Conservation (phyloP, 1,139 yeast species). For the Geotrichum europaeum region DNA sequence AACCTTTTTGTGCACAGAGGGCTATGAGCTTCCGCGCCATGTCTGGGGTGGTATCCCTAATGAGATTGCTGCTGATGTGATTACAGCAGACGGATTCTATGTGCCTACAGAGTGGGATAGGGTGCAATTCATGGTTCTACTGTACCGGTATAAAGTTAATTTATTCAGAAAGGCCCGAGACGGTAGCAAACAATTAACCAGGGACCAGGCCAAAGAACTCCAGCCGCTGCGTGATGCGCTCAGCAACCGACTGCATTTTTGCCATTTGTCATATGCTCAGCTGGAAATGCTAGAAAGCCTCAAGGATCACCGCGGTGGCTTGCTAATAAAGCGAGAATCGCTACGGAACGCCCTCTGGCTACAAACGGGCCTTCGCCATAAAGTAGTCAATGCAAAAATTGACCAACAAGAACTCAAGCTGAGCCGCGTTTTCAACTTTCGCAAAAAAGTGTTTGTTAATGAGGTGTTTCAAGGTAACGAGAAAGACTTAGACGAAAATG, state of each 20-base stretch:
- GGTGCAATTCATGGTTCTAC: slow-evolving; percentile 38
- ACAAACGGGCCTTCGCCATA: slow-evolving; percentile 39
- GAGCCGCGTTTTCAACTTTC: not conserved
- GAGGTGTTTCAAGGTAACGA: not conserved
- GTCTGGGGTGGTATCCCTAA: slow-evolving; percentile 45
- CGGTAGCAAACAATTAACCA: slow-evolving; percentile 4
- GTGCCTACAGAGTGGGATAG: slow-evolving; percentile 51
- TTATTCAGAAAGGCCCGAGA: not conserved
- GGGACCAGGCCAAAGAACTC: slow-evolving; percentile 14
- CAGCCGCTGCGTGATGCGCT: slow-evolving; percentile 32
- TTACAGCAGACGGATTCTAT: slow-evolving; percentile 46
- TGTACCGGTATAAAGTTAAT: slow-evolving; percentile 19
- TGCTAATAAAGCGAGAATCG: slow-evolving; percentile 37
- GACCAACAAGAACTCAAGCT: slow-evolving; percentile 17
- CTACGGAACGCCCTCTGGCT: slow-evolving; percentile 46
- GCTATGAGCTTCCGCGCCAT: slow-evolving; percentile 42
- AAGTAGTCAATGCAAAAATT: slow-evolving; percentile 28
- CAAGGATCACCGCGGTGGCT: slow-evolving; percentile 34
- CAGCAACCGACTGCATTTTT: slow-evolving; percentile 41
- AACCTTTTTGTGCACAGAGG: slow-evolving; percentile 43
- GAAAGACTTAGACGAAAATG: not conserved
- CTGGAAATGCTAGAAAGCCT: slow-evolving; percentile 40
- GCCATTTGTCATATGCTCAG: slow-evolving; percentile 44
- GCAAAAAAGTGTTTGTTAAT: not conserved
- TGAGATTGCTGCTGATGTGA: slow-evolving; percentile 39